Evolutionary conservation across 306 rosid species (phyloP).

Genomic region (Canavalia gladiata): DNA sequence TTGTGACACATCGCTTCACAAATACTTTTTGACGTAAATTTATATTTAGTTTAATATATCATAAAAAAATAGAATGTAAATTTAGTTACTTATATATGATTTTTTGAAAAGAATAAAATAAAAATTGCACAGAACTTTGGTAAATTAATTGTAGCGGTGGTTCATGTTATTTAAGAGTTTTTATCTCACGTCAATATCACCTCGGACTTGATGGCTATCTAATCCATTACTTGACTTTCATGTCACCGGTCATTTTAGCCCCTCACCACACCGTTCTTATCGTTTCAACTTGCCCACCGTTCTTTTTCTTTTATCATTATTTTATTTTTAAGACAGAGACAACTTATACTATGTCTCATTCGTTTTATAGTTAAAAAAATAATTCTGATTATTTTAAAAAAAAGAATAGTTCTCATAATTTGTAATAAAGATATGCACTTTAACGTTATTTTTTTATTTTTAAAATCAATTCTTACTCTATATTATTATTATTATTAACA

Average conservation of each 20-base stretch:
- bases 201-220: slow-evolving; percentile 28
- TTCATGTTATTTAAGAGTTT: slow-evolving; percentile 4
- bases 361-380: background rate
- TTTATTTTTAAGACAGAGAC: slow-evolving; percentile 13
- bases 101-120: background rate
- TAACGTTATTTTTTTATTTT: too few species aligned
- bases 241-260: slow-evolving; percentile 40
- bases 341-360: background rate
- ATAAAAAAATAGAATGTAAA: background rate
- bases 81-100: background rate
- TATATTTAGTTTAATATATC: too few species aligned
- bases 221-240: slow-evolving; percentile 45
- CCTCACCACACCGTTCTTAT: slow-evolving; percentile 43
- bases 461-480: too few species aligned
- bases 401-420: background rate
- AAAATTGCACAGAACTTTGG: background rate
- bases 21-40: too few species aligned
- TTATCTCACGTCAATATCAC: slow-evolving; percentile 19
- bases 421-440: too few species aligned
- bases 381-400: too few species aligned
- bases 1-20: too few species aligned
- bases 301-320: background rate
- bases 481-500: too few species aligned
- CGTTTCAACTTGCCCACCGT: slow-evolving; percentile 21
- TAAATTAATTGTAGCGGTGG: background rate